Percentiles rank a stretch among this genome's conserved stretches.
phyloP scores from a whole-genome alignment of 176 grass and related monocot species.

The Melocanna baccifera region DNA sequence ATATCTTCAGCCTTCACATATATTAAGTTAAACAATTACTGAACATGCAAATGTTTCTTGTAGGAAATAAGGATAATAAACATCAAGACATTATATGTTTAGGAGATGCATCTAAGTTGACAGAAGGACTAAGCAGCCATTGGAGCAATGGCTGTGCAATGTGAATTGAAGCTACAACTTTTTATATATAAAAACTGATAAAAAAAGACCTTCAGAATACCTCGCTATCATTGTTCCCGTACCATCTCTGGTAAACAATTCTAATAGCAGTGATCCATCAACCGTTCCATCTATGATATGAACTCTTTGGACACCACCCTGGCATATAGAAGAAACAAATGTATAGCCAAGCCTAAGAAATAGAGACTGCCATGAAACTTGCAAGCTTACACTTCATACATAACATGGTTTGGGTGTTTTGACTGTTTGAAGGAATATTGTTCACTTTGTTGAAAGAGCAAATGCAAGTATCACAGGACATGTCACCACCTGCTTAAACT shows the following conservation, averaged over 20 bases:
- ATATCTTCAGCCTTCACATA: neutral
- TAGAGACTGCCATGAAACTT: neutral
- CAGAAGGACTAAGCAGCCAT: neutral
- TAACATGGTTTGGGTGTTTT: neutral
- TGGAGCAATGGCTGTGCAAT: conserved; percentile 2
- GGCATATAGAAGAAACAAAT: conserved; percentile 29
- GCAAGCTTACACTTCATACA: neutral
- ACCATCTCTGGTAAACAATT: conserved; percentile 97
- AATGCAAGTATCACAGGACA: neutral
- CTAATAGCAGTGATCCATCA: conserved; percentile 80
- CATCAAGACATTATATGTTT: neutral
- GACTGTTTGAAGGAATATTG: neutral
- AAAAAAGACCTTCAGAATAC: conserved; percentile 36
- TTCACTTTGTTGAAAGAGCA: conserved; percentile 4
- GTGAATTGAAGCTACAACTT: neutral
- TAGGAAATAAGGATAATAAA: neutral
- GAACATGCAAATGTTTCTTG: neutral
- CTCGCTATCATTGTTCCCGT: conserved; percentile 94
- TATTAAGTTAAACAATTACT: neutral
- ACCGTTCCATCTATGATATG: conserved; percentile 86
- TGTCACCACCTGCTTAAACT: conserved; percentile 21
- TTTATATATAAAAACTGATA: neutral
- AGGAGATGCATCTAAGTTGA: neutral
- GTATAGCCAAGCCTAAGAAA: conserved; percentile 4
- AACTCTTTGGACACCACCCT: conserved; percentile 96